Evolutionary conservation across 1,284 basidiomycete species (phyloP).

Genomic region (Boletellus sp.): DNA sequence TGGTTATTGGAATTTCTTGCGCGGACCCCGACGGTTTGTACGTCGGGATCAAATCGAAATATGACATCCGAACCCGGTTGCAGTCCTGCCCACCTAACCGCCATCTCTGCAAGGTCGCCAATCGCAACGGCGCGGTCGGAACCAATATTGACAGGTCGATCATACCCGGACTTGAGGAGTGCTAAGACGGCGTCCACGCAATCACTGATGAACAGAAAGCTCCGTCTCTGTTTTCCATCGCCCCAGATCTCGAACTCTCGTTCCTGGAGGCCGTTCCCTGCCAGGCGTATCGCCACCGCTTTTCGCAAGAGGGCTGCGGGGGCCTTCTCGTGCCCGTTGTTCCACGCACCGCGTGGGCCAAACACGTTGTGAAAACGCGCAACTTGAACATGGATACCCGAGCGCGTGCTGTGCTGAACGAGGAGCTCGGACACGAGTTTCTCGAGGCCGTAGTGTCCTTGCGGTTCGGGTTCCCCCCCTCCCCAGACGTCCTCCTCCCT

Average conservation of each 20-base stretch:
- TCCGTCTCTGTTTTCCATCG: conserved; percentile 48
- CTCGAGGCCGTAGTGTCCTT: conserved; percentile 58
- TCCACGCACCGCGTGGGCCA: conserved; percentile 52
- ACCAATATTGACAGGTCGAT: conserved; percentile 48
- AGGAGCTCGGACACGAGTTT: conserved; percentile 52
- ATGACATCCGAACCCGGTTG: conserved; percentile 24
- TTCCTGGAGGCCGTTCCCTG: conserved; percentile 1
- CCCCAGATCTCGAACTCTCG: conserved; percentile 55
- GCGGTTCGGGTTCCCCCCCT: conserved; percentile 38
- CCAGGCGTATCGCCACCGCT: conserved; percentile 36
- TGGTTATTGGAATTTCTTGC: conserved; percentile 54
- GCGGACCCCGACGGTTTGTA: conserved; percentile 47
- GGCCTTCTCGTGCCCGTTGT: conserved; percentile 53
- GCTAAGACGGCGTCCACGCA: conserved; percentile 46
- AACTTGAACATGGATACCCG: conserved; percentile 41
- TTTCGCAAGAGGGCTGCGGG: conserved; percentile 58
- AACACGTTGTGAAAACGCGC: conserved; percentile 60
- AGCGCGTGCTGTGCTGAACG: conserved; percentile 32
- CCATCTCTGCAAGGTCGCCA: conserved; percentile 41
- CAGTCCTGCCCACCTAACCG: conserved; percentile 36
- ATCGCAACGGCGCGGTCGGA: conserved; percentile 46
- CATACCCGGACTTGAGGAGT: conserved; percentile 38
- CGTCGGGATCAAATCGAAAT: conserved; percentile 27
- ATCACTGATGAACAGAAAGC: conserved; percentile 55
- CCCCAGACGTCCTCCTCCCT: conserved; percentile 44